Base-by-base conservation (phyloP, 495 filamentous ascomycete genomes). In the Pyronema omphalodes region DNA sequence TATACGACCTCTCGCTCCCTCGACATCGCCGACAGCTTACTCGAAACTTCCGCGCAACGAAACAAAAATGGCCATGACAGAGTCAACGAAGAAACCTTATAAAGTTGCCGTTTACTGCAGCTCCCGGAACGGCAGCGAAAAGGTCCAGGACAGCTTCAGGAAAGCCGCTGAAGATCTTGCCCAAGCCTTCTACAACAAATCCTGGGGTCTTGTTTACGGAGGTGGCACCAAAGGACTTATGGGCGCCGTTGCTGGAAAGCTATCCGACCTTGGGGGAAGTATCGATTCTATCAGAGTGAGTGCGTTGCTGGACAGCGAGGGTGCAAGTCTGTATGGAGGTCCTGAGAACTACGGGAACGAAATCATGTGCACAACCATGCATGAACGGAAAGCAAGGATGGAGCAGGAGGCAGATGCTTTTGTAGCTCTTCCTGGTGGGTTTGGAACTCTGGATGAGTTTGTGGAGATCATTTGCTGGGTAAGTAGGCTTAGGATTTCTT, bases 381-480 rank as follows among this genome's bases (percentile, higher is more conserved):
- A 60, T 11, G 58, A 59, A 6, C 46, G 58, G 12, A 60, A 60
- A 41, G 52, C 57, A 14, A 50, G 47, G 52, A 59, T 60, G 56
- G 58, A 52, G 4, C 44, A 51, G 9, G 18, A 46, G 7, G 57
- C 55, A 8, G 58, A 60, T 47, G 58, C 57, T 7, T 59, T 60
- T 49, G 56, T 60, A 48, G 58, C 58, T 3, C 41, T 60, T 35
- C 58, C 58, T 3, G 58, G 58, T 1, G 58, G 58, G 6, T 60
- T 60, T 37, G 58, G 58, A 0, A 60, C 58, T 8, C n/a, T 60
- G 33, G 58, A 60, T 8, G 58, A 60, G 41, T 40, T 60, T n/a
- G 58, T 60, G 6, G 58, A 60, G 35, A 55, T 60, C 19, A 45
- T 60, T 14, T 60, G 57, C 17, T 60, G 58, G 58, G 58, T 60